phyloP scores from a whole-genome alignment of 2,329 filamentous ascomycete genomes.

The Coniochaeta sp. region DNA sequence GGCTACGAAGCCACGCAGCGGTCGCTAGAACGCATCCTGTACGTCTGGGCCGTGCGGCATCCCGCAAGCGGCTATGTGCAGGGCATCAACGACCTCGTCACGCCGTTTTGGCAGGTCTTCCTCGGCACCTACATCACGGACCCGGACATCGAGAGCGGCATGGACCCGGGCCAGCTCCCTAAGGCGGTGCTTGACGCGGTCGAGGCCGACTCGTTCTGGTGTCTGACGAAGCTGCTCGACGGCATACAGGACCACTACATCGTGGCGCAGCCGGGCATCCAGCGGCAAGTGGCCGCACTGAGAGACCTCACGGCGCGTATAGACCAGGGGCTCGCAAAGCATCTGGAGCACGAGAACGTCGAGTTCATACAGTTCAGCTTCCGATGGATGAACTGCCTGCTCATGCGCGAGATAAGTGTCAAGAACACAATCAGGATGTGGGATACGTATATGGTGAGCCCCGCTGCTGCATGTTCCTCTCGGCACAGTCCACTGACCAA shows the following conservation, averaged over 20 bases:
- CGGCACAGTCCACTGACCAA: not conserved
- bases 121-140: conserved; percentile 93
- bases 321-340: conserved; percentile 74
- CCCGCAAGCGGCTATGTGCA: conserved; percentile 97
- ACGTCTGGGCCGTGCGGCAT: conserved; percentile 96
- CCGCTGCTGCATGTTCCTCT: not conserved
- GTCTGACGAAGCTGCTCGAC: conserved; percentile 92
- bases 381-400: conserved; percentile 97
- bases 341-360: conserved; percentile 83
- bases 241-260: conserved; percentile 99
- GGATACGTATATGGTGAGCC: conserved; percentile 91
- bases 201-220: conserved; percentile 98
- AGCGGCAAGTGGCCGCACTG: conserved; percentile 82
- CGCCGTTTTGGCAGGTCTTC: conserved; percentile 97
- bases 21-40: conserved; percentile 88
- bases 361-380: conserved; percentile 99
- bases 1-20: conserved; percentile 93
- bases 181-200: conserved; percentile 89
- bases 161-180: conserved; percentile 94
- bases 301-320: conserved; percentile 88
- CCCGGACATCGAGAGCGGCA: conserved; percentile 81
- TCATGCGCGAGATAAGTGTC: conserved; percentile 96
- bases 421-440: conserved; percentile 98
- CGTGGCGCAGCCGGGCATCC: conserved; percentile 92
- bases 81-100: conserved; percentile 96